These are phyloP conservation scores for Penicillium goetzii DNA, from an alignment of 495 filamentous ascomycete genomes.

Conservation along the genomic window DNA sequence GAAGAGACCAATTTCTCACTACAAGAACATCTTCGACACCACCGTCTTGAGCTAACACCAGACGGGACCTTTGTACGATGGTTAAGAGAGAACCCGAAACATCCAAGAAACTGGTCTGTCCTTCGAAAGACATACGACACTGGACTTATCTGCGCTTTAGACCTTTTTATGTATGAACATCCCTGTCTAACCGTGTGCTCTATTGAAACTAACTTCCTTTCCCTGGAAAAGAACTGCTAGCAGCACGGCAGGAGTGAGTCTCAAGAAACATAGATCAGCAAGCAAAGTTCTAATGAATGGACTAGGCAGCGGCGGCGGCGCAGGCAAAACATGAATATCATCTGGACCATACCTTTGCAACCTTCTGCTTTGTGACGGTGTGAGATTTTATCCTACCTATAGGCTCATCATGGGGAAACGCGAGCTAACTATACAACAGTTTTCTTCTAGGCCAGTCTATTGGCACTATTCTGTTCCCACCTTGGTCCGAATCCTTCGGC, in stretches of 20 bases:
- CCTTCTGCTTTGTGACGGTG: conserved; percentile 48
- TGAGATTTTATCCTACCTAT: conserved; percentile 12
- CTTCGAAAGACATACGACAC: conserved; percentile 42
- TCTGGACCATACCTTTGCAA: conserved; percentile 33
- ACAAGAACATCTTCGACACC: conserved; percentile 23
- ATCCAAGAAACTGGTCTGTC: conserved; percentile 47
- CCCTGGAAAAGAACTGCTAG: conserved; percentile 38
- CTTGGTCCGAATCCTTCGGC: conserved; percentile 57
- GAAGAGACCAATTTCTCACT: conserved; percentile 25
- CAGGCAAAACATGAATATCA: conserved; percentile 38
- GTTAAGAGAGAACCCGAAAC: conserved; percentile 37
- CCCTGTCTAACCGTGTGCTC: background rate
- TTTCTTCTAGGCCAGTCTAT: conserved; percentile 55
- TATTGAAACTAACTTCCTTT: conserved; percentile 5
- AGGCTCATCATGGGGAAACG: background rate
- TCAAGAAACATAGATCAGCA: background rate
- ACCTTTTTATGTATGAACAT: conserved; percentile 46
- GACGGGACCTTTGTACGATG: conserved; percentile 46
- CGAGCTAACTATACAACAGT: conserved; percentile 24
- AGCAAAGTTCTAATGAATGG: background rate
- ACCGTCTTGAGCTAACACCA: conserved; percentile 38
- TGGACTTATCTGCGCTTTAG: conserved; percentile 41
- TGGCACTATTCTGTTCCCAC: conserved; percentile 55
- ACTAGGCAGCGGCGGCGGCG: conserved; percentile 41
- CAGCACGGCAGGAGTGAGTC: conserved; percentile 47